phyloP scores from a whole-genome alignment of 768 basidiomycete genomes.

The Panellus pusillus region DNA sequence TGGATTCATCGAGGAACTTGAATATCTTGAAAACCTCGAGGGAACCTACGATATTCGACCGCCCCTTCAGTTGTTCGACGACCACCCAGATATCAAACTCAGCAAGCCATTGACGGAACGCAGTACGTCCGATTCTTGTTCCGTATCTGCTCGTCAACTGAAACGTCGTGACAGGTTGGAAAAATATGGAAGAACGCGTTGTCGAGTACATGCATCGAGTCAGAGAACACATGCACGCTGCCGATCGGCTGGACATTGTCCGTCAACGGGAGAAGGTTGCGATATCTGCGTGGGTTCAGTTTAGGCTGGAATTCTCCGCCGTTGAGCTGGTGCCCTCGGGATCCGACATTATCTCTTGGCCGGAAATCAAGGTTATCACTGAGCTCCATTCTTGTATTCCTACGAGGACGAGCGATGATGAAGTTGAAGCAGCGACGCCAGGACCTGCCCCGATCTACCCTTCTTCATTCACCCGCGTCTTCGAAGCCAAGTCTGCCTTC shows the following conservation, averaged over 20 bases:
- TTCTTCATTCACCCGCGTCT: conserved; percentile 14
- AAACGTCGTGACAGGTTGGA: conserved; percentile 24
- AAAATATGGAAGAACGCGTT: conserved; percentile 28
- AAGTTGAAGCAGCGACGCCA: not conserved
- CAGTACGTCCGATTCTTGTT: conserved; percentile 10
- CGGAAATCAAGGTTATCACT: conserved; percentile 16
- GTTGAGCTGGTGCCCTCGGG: conserved; percentile 26
- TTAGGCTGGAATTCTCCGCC: conserved; percentile 20
- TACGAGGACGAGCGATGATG: not conserved
- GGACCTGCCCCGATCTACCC: conserved; percentile 3
- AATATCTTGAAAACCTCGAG: not conserved
- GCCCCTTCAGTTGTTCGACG: conserved; percentile 10
- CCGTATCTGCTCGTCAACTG: not conserved
- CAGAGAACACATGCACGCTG: conserved; percentile 15
- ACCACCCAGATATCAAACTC: conserved; percentile 21
- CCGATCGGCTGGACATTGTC: conserved; percentile 23
- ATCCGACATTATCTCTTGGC: conserved; percentile 26
- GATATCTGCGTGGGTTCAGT: conserved; percentile 24
- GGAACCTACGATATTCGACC: not conserved
- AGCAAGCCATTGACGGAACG: conserved; percentile 21
- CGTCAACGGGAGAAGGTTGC: conserved; percentile 22
- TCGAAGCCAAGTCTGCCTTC: not conserved
- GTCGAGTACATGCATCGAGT: conserved; percentile 28
- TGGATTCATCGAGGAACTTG: conserved; percentile 19
- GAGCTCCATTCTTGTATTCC: conserved; percentile 12